Base-by-base conservation (phyloP, 1,139 yeast species). In the Zygoascus meyerae region DNA sequence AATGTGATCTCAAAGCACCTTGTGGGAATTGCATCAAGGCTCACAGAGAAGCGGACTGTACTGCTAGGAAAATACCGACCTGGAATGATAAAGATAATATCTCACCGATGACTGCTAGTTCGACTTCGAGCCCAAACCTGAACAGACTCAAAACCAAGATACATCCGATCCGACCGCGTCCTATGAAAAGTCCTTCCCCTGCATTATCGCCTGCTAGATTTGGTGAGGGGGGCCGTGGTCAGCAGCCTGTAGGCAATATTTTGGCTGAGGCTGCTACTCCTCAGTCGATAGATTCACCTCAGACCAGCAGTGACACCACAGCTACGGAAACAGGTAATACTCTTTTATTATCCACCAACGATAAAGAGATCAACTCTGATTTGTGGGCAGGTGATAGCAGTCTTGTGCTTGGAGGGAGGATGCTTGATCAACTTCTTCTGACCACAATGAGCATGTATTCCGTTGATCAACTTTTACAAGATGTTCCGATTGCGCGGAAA, bases 1-100 rank as follows among this genome's bases (percentile, higher is more conserved):
- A 37, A 8, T 42, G 45, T n/a, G 45, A 42, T 36, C 18, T 42
- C n/a, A 32, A 35, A 28, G 28, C 40, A 11, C 45, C 45, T 3
- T 42, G 45, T 17, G 39, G 36, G 5, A 40, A 42, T 15, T 42
- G 45, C 26, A 30, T 42, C 10, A 42, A 36, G 29, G 34, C 40
- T 21, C 45, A 42, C 16, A 42, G 35, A 14, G 45, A 35, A 28
- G 9, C 34, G n/a, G 42, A 40, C 17, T 40, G 42, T 29, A 18
- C 39, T 9, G 39, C 26, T 7, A 21, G 26, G 7, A 21, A 21
- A 21, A 7, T 21, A 5, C 26, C 26, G 26, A 14, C 5, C 34
- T n/a, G 34, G 15, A 31, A 31, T 31, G 12, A 5, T 31, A 4
- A n/a, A 5, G 34, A 31, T 4, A 31, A 8, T 14, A n/a, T 31